These are phyloP conservation scores for Monosporascus cannonballus DNA, from an alignment of 2,329 filamentous ascomycete species.

Conservation along the genomic window DNA sequence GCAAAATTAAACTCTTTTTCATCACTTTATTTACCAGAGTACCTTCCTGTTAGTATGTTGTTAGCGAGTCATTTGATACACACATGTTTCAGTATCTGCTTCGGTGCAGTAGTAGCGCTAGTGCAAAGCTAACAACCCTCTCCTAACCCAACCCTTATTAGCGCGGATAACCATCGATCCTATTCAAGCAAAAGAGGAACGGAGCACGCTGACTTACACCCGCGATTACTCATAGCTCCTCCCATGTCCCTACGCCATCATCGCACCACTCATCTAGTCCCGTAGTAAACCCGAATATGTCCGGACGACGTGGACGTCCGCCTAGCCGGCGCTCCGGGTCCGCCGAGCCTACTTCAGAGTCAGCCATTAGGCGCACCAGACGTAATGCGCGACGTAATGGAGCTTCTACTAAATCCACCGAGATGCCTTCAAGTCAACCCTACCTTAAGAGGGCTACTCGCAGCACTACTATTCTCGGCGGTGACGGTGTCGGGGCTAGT, in stretches of 20 bases:
- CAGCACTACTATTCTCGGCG: not conserved
- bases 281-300: conserved; percentile 7
- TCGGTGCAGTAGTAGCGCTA: not conserved
- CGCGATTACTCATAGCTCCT: not conserved
- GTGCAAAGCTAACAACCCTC: not conserved
- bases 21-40: too few relatives aligned
- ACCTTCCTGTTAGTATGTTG: too few relatives aligned
- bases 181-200: not conserved
- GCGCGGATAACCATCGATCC: not conserved
- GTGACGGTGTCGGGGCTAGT: not conserved
- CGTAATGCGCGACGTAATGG: conserved; percentile 11
- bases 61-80: too few relatives aligned
- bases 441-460: not conserved
- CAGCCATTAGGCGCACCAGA: conserved; percentile 14
- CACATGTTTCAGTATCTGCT: too few relatives aligned
- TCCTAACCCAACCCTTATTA: not conserved
- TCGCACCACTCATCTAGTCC: not conserved
- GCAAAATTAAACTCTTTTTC: too few relatives aligned
- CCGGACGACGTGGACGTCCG: conserved; percentile 11
- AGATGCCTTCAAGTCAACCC: not conserved
- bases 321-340: conserved; percentile 11
- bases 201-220: not conserved
- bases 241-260: not conserved
- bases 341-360: conserved; percentile 6
- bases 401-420: conserved; percentile 2